Conservation (phyloP, 2,329 filamentous ascomycete species). For the Ramularia endophylla region DNA sequence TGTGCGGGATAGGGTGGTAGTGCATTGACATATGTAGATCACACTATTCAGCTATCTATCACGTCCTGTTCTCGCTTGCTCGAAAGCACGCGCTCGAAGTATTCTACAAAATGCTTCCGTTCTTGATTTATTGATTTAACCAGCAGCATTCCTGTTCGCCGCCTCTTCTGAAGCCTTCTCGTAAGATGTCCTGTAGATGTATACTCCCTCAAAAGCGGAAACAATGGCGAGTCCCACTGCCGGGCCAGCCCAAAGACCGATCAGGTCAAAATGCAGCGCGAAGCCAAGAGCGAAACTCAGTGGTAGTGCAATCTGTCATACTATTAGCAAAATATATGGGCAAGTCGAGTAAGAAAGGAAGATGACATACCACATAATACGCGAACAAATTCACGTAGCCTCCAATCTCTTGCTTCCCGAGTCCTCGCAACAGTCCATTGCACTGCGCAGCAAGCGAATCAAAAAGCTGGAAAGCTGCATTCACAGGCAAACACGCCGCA, state of each 20-base stretch:
- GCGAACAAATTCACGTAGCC: conserved; percentile 81
- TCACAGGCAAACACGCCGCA: conserved; percentile 66
- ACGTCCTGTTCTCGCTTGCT: too few relatives aligned
- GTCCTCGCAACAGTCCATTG: conserved; percentile 77
- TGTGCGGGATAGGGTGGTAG: too few relatives aligned
- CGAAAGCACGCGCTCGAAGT: too few relatives aligned
- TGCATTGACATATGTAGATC: too few relatives aligned
- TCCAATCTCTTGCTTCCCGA: conserved; percentile 83
- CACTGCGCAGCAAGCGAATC: conserved; percentile 74
- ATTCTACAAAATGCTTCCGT: too few relatives aligned
- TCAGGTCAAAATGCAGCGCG: conserved; percentile 66
- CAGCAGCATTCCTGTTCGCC: conserved; percentile 45
- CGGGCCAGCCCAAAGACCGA: conserved; percentile 67
- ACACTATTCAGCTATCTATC: too few relatives aligned
- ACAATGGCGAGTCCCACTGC: conserved; percentile 61
- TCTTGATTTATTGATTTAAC: not conserved
- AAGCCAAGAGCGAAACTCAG: conserved; percentile 76
- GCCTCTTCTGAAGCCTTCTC: conserved; percentile 56
- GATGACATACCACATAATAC: conserved; percentile 62
- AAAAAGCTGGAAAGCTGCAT: conserved; percentile 84
- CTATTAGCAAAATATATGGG: not conserved
- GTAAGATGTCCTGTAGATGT: conserved; percentile 52
- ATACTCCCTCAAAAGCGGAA: conserved; percentile 49
- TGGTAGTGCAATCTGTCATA: conserved; percentile 61
- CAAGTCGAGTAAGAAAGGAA: not conserved